Conservation (phyloP, 2,329 filamentous ascomycete genomes). For the Botrytis elliptica region DNA sequence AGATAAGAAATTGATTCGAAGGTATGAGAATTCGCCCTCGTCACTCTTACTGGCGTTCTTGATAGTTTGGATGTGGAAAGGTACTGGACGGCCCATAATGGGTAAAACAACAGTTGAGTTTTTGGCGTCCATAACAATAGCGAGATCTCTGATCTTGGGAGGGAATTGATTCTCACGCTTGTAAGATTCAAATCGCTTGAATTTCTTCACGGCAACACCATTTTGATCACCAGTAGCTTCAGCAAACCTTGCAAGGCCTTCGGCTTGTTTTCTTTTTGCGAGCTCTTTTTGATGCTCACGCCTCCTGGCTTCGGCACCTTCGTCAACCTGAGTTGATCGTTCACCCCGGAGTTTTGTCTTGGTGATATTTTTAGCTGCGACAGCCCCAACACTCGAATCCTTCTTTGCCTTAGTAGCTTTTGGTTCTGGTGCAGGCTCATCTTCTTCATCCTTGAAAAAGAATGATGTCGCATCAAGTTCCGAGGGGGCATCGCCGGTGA, state of each 20-base stretch:
- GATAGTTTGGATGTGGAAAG: constrained; percentile 97
- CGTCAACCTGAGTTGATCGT: constrained; percentile 81
- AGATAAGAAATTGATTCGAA: constrained; percentile 95
- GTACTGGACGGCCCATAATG: constrained; percentile 95
- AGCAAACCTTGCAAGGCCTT: constrained; percentile 81
- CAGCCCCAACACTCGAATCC: constrained; percentile 76
- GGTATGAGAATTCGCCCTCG: constrained; percentile 88
- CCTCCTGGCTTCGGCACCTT: constrained; percentile 83
- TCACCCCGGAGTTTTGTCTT: constrained; percentile 90
- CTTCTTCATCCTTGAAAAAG: constrained; percentile 97
- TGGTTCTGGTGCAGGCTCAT: constrained; percentile 60
- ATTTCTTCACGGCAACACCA: constrained; percentile 93
- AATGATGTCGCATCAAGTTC: constrained; percentile 95
- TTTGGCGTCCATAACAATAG: constrained; percentile 88
- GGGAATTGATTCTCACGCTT: constrained; percentile 97
- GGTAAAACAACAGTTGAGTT: constrained; percentile 88
- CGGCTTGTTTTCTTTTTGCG: constrained; percentile 82
- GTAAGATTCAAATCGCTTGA: constrained; percentile 98
- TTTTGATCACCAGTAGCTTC: constrained; percentile 83
- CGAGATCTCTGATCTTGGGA: constrained; percentile 74
- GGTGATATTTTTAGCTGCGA: constrained; percentile 93
- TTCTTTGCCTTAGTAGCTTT: constrained; percentile 90
- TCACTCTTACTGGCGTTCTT: constrained; percentile 99
- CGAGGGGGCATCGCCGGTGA: constrained; percentile 88
- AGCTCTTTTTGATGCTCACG: constrained; percentile 91